phyloP scores from a whole-genome alignment of 176 grass and related monocot species.

The Lolium rigidum region DNA sequence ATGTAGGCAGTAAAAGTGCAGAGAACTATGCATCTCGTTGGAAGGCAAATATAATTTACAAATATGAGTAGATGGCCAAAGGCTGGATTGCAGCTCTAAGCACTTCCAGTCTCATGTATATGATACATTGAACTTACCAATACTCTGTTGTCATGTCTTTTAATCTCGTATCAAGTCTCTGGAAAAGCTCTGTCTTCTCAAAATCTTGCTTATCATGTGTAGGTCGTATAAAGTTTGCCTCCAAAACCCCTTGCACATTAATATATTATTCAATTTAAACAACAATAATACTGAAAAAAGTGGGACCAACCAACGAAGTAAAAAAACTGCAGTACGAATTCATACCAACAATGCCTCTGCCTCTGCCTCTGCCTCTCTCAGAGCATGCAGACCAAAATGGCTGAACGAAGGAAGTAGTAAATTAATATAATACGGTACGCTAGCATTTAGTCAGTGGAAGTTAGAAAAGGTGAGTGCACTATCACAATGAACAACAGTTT shows the following conservation, averaged over 20 bases:
- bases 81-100: neutral
- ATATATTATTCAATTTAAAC: neutral
- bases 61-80: neutral
- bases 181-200: conserved; percentile 57
- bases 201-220: conserved; percentile 78
- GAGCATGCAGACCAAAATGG: conserved; percentile 46
- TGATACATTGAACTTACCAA: conserved; percentile 46
- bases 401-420: conserved; percentile 44
- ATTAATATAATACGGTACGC: conserved; percentile 14
- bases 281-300: neutral
- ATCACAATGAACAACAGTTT: neutral
- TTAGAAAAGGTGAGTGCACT: neutral
- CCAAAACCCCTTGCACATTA: conserved; percentile 59
- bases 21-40: neutral
- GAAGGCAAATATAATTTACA: conserved; percentile 6
- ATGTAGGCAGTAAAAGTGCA: neutral
- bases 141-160: conserved; percentile 62
- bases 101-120: neutral
- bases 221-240: conserved; percentile 64
- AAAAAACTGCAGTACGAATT: conserved; percentile 26
- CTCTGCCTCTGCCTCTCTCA: neutral
- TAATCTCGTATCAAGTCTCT: conserved; percentile 58
- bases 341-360: conserved; percentile 63
- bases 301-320: neutral
- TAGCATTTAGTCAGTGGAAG: neutral